phyloP scores from a whole-genome alignment of 495 filamentous ascomycete genomes.

The Usnea hakonensis region DNA sequence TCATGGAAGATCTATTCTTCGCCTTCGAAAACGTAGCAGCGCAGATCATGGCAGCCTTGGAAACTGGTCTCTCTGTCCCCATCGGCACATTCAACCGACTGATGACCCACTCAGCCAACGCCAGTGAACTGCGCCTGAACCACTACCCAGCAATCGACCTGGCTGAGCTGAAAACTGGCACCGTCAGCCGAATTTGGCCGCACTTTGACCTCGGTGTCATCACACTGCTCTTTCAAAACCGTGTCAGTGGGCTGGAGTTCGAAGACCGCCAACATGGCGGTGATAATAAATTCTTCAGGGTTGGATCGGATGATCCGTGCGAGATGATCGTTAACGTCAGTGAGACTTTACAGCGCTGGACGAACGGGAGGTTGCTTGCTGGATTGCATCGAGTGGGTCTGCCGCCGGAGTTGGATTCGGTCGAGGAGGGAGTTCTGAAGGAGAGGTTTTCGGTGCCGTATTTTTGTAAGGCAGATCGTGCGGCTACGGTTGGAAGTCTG shows the following conservation, averaged over 20 bases:
- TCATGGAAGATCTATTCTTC: no score
- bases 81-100: not conserved
- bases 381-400: slow-evolving; percentile 17
- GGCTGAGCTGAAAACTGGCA: slow-evolving; percentile 22
- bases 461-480: slow-evolving; percentile 12
- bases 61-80: no score
- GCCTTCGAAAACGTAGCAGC: no score
- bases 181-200: slow-evolving; percentile 30
- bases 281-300: slow-evolving; percentile 42
- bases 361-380: slow-evolving; percentile 13
- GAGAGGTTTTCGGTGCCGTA: slow-evolving; percentile 5
- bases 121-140: slow-evolving; percentile 32
- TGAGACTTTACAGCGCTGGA: slow-evolving; percentile 21
- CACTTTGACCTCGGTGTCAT: slow-evolving; percentile 43
- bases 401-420: not conserved
- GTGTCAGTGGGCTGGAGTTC: slow-evolving; percentile 38
- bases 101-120: not conserved
- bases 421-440: not conserved
- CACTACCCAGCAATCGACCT: slow-evolving; percentile 34
- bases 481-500: not conserved
- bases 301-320: slow-evolving; percentile 25
- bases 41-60: no score
- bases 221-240: slow-evolving; percentile 46
- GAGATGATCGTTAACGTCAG: slow-evolving; percentile 43
- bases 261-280: slow-evolving; percentile 31